Conservation (phyloP, 371 early-diverging fungal species). For the Dinochytrium kinnereticum region DNA sequence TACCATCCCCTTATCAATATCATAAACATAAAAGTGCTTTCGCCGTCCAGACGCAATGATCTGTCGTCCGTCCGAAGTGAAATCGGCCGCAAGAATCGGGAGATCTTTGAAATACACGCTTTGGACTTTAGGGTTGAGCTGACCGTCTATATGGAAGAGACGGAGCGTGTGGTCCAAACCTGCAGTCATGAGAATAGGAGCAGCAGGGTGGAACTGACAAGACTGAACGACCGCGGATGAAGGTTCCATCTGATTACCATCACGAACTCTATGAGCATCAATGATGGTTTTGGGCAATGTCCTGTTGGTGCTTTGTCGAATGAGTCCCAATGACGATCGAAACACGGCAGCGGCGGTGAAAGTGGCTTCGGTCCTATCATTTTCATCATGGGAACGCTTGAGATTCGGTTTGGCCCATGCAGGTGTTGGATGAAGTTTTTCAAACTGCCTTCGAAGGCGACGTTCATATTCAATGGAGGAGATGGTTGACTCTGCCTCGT, state of each 20-base stretch:
- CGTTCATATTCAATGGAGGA: conserved; percentile 80
- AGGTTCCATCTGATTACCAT: conserved; percentile 71
- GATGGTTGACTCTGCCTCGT: conserved; percentile 74
- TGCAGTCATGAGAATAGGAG: conserved; percentile 83
- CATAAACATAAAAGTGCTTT: conserved; percentile 78
- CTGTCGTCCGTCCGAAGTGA: conserved; percentile 75
- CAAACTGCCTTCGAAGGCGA: conserved; percentile 81
- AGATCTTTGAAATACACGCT: conserved; percentile 81
- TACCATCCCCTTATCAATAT: conserved; percentile 80
- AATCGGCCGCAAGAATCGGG: conserved; percentile 74
- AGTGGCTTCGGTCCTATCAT: not conserved
- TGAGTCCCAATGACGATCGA: conserved; percentile 37
- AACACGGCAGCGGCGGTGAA: conserved; percentile 26
- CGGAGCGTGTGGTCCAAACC: conserved; percentile 84
- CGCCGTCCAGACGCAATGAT: conserved; percentile 78
- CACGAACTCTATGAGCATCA: conserved; percentile 70
- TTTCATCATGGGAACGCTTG: conserved; percentile 23
- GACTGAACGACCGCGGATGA: conserved; percentile 60
- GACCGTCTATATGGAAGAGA: conserved; percentile 89
- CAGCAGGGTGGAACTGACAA: conserved; percentile 89
- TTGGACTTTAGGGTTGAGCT: conserved; percentile 86
- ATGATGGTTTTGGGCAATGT: conserved; percentile 62
- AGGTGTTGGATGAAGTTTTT: conserved; percentile 87
- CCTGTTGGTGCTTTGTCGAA: conserved; percentile 26
- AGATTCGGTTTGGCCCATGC: conserved; percentile 71